Conservation (phyloP, 2,329 filamentous ascomycete species). For the Penicillium sp. region DNA sequence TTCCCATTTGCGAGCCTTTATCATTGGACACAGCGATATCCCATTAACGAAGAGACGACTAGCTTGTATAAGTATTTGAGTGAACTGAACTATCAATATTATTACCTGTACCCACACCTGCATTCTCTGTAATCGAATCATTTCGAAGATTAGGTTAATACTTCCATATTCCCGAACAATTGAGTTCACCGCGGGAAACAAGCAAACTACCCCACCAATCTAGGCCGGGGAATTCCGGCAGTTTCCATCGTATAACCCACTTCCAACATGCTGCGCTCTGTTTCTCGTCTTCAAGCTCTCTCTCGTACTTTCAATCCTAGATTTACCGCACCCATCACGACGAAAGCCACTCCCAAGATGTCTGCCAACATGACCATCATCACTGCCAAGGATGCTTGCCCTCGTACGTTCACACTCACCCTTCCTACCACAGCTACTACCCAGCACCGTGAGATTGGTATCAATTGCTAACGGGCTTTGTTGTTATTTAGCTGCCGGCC, state of each 20-base stretch:
- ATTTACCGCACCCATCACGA: constrained; percentile 11
- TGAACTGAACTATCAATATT: neutral
- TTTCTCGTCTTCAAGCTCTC: constrained; percentile 25
- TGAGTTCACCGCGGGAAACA: constrained; percentile 14
- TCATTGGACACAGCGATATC: constrained; percentile 8
- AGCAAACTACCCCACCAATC: constrained; percentile 7
- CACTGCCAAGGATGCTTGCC: constrained; percentile 45
- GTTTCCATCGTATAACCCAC: constrained; percentile 8
- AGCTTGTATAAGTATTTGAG: neutral
- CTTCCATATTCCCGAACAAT: constrained; percentile 3
- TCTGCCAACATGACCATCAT: constrained; percentile 39
- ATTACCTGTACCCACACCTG: neutral
- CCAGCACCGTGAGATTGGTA: neutral
- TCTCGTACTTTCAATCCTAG: constrained; percentile 12
- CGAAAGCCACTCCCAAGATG: constrained; percentile 25
- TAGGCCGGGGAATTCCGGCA: constrained; percentile 14
- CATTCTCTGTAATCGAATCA: neutral
- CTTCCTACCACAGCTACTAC: neutral
- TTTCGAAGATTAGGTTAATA: neutral
- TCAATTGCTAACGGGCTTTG: constrained; percentile 13
- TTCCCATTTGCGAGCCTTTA: neutral
- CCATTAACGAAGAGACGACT: constrained; percentile 19
- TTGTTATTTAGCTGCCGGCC: constrained; percentile 36
- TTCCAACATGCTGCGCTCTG: constrained; percentile 25
- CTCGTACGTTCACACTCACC: constrained; percentile 38